Base-by-base conservation (phyloP, 2,329 filamentous ascomycete species). In the Xylariales sp. region DNA sequence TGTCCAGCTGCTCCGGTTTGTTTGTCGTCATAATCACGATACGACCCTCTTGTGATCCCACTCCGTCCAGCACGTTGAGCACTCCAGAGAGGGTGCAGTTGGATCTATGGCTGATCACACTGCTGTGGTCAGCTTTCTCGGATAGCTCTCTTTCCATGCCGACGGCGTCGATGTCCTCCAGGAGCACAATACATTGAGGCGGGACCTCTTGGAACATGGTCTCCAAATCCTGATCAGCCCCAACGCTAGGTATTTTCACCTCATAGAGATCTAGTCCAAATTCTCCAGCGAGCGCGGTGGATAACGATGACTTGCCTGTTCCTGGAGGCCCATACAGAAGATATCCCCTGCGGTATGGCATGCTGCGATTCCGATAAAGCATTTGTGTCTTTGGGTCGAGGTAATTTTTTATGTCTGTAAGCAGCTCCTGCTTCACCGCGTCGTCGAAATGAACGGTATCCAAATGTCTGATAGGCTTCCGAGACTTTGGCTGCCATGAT, bases 11-110 rank as follows among this genome's bases (percentile, higher is more conserved):
- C 44, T 82, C 76, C 0, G 72, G 70, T 43, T 76, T 72, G 51
- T 84, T 84, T 12, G 79, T 82, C 0, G 79, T 84, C 78, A 84
- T 82, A 54, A 84, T 76, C 9, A 84, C 67, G 11, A 85, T 75
- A 11, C 78, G 70, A 6, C 80, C 81, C 62, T 84, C 80, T 38
- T 76, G 76, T 0, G 75, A 76, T 2, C 78, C 78, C 0, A 82
- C 78, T 14, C 80, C 80, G 48, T 84, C 80, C 42, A 84, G 76
- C 22, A 78, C 74, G 47, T 81, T 86, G 19, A 83, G 65, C 3
- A 82, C 61, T 1, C 73, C 77, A 1, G 76, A 80, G 3, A 83
- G 70, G 0, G 76, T 78, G 48, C 83, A 74, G 19, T 53, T 57
- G 14, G 59, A 54, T 22, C 53, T 46, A 4, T 51, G 49, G 19